These are phyloP conservation scores for Pseudotsuga menziesii DNA, from an alignment of 75 land plant genomes.

Conservation along the genomic window DNA sequence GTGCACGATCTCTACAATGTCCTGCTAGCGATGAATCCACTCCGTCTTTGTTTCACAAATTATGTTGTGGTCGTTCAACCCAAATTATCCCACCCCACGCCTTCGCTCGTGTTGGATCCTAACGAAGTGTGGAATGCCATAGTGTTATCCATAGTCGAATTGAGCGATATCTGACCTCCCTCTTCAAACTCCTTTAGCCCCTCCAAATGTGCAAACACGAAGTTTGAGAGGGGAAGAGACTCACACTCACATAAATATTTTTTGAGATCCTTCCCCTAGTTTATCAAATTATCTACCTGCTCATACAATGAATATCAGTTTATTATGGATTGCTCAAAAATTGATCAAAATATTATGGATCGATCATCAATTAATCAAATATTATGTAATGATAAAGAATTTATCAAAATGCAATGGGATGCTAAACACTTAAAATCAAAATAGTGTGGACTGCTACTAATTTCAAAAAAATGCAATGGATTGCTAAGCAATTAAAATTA, in stretches of 20 bases:
- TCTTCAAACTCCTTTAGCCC: neutral
- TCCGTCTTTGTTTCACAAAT: constrained; percentile 9
- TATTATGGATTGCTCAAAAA: neutral
- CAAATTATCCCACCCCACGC: neutral
- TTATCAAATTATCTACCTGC: constrained; percentile 8
- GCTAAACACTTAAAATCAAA: neutral
- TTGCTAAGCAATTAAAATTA: no score
- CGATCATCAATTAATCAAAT: neutral
- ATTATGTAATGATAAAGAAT: neutral
- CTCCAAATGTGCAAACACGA: constrained; percentile 6
- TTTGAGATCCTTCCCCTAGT: neutral
- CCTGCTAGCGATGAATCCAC: neutral
- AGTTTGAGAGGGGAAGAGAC: constrained; percentile 6
- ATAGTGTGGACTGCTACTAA: neutral
- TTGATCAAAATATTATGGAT: neutral
- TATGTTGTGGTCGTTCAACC: constrained; percentile 9
- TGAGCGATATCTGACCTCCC: constrained; percentile 1
- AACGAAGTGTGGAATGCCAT: constrained; percentile 3
- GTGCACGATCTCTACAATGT: neutral
- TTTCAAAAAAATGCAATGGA: no score
- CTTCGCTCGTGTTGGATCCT: neutral
- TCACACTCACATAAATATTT: constrained; percentile 6
- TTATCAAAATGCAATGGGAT: neutral
- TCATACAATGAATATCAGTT: neutral
- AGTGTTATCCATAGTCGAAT: constrained; percentile 4